Evolutionary conservation across 2,329 filamentous ascomycete species (phyloP).

Genomic region (Blastomyces parvus): DNA sequence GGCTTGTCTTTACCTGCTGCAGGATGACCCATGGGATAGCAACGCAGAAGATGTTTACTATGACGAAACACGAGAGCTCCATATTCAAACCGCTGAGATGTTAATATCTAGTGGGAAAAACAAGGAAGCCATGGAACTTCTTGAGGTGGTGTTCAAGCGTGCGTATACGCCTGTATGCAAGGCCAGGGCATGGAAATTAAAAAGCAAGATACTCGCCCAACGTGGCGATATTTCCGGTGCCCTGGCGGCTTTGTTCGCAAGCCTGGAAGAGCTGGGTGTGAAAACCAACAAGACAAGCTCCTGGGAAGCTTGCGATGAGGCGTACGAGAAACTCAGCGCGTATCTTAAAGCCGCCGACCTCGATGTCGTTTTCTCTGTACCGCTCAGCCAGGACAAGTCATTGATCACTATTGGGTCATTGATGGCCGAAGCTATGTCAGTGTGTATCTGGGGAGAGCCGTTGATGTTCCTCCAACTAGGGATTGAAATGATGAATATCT

Average conservation of each 20-base stretch:
- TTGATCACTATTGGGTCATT: constrained; percentile 44
- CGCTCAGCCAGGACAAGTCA: constrained; percentile 35
- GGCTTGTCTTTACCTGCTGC: constrained; percentile 67
- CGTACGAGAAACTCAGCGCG: constrained; percentile 56
- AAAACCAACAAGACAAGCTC: constrained; percentile 55
- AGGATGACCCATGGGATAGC: constrained; percentile 67
- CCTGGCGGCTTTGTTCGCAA: constrained; percentile 60
- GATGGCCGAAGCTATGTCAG: constrained; percentile 48
- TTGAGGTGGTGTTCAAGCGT: constrained; percentile 59
- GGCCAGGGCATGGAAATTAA: constrained; percentile 72
- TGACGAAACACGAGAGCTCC: constrained; percentile 71
- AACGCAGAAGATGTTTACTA: constrained; percentile 64
- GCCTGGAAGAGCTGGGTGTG: constrained; percentile 60
- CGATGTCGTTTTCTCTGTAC: constrained; percentile 29
- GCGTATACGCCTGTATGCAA: constrained; percentile 68
- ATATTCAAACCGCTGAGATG: constrained; percentile 72
- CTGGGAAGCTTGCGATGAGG: constrained; percentile 66
- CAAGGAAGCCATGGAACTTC: constrained; percentile 55
- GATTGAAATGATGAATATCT: constrained; percentile 48
- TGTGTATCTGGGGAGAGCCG: constrained; percentile 52
- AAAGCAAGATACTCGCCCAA: constrained; percentile 68
- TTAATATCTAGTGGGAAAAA: constrained; percentile 69
- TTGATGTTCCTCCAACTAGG: constrained; percentile 51
- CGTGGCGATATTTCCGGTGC: constrained; percentile 61
- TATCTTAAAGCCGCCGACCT: constrained; percentile 52